Percentiles rank a stretch among this genome's conserved stretches.
Evolutionary conservation across 106 monocot species (phyloP).

Genomic region (Dactylorhiza incarnata): DNA sequence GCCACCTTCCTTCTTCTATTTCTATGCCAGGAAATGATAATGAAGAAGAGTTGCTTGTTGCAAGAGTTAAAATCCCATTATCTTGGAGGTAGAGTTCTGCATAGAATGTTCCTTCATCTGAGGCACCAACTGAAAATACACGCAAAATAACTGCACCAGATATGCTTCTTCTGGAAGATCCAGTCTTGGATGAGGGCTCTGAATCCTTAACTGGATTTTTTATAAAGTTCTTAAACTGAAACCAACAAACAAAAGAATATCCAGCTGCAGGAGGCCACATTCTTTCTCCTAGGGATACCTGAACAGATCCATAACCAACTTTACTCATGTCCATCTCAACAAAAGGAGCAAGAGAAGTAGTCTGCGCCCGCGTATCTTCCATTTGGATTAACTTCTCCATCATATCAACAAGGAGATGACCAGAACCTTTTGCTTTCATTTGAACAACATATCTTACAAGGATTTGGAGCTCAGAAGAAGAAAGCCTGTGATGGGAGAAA

Average conservation of each 20-base stretch:
- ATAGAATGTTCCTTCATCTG: slow-evolving; percentile 68
- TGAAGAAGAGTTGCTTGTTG: slow-evolving; percentile 79
- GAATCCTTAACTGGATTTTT: slow-evolving; percentile 56
- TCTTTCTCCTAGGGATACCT: slow-evolving; percentile 97
- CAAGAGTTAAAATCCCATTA: slow-evolving; percentile 72
- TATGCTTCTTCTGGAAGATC: slow-evolving; percentile 19
- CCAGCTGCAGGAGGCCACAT: slow-evolving; percentile 99
- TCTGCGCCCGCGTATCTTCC: slow-evolving; percentile 55
- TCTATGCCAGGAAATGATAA: slow-evolving; percentile 75
- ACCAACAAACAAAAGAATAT: slow-evolving; percentile 99
- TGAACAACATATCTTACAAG: slow-evolving; percentile 84
- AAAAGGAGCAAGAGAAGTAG: slow-evolving; percentile 79
- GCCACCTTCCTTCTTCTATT: slow-evolving; percentile 91
- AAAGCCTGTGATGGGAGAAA: slow-evolving; percentile 46
- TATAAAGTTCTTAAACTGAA: slow-evolving; percentile 65
- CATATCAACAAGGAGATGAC: slow-evolving; percentile 83
- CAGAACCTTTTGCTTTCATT: slow-evolving; percentile 59
- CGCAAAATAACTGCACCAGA: slow-evolving; percentile 48
- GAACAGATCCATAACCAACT: slow-evolving; percentile 84
- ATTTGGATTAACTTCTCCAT: slow-evolving; percentile 72
- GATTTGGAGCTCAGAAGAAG: slow-evolving; percentile 78
- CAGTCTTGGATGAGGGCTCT: slow-evolving; percentile 33
- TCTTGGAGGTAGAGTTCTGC: slow-evolving; percentile 85
- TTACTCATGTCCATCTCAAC: slow-evolving; percentile 94
- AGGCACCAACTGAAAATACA: slow-evolving; percentile 83